A percentile compares a stretch with the other conserved stretches of the same genome.
Evolutionary conservation across 2,329 filamentous ascomycete genomes (phyloP).

Genomic region (Ascomycota sp.): DNA sequence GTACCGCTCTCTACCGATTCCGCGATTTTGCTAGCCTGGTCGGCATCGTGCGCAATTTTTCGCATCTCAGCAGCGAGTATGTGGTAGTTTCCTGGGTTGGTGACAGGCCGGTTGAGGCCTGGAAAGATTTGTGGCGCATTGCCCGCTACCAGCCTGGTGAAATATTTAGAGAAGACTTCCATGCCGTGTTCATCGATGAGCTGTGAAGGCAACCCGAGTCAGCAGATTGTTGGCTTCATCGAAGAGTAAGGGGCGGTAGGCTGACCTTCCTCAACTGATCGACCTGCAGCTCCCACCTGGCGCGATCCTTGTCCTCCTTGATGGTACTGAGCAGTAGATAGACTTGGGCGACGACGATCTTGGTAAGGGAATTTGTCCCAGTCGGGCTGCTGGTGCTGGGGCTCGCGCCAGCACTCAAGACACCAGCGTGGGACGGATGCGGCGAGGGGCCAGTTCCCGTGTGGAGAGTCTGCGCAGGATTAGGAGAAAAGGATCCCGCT

Average conservation of each 20-base stretch:
- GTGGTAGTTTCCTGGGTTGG: slow-evolving; percentile 63
- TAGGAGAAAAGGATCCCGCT: slow-evolving; percentile 42
- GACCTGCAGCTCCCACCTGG: slow-evolving; percentile 79
- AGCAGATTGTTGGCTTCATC: background rate
- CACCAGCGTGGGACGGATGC: slow-evolving; percentile 32
- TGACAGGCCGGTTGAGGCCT: slow-evolving; percentile 45
- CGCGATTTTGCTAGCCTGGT: slow-evolving; percentile 75
- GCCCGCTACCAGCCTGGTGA: slow-evolving; percentile 72
- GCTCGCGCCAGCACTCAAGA: slow-evolving; percentile 36
- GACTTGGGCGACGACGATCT: slow-evolving; percentile 87
- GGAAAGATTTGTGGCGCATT: slow-evolving; percentile 87
- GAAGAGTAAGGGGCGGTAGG: background rate
- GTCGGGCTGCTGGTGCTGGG: slow-evolving; percentile 40
- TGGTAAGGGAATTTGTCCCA: slow-evolving; percentile 48
- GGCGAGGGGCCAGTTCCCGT: slow-evolving; percentile 32
- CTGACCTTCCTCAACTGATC: slow-evolving; percentile 80
- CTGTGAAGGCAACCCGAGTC: slow-evolving; percentile 20
- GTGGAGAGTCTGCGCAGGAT: slow-evolving; percentile 33
- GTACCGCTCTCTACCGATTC: slow-evolving; percentile 79
- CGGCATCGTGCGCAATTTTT: slow-evolving; percentile 58
- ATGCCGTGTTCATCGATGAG: slow-evolving; percentile 95
- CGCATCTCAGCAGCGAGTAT: slow-evolving; percentile 65
- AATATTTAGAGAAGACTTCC: slow-evolving; percentile 94
- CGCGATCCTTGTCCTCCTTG: slow-evolving; percentile 75
- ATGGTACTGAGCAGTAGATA: slow-evolving; percentile 84